Evolutionary conservation across 768 basidiomycete species (phyloP).

Genomic region (Suillus americanus): DNA sequence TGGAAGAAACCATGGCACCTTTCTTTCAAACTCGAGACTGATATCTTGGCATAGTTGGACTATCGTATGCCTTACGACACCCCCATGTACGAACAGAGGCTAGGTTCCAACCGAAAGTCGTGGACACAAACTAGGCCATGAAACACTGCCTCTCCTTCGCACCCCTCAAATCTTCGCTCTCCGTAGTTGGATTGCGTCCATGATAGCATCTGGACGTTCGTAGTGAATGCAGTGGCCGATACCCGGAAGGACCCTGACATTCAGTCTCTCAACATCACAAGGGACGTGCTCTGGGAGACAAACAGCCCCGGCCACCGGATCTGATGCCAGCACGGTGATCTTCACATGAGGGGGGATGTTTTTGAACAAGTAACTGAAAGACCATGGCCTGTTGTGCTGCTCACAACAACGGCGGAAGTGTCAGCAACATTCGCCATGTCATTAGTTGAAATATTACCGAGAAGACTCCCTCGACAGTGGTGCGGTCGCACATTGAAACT

Average conservation of each 20-base stretch:
- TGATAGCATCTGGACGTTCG: slow-evolving; percentile 23
- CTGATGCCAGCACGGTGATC: slow-evolving; percentile 18
- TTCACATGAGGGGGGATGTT: slow-evolving; percentile 10
- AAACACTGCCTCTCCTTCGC: neutral
- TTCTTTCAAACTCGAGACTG: neutral
- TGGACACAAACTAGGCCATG: neutral
- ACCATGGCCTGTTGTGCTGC: slow-evolving; percentile 20
- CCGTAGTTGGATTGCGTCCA: slow-evolving; percentile 8
- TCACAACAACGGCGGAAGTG: neutral
- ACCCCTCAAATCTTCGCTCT: neutral
- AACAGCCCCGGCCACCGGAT: slow-evolving; percentile 11
- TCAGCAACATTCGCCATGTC: neutral
- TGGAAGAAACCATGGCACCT: neutral
- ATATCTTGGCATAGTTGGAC: neutral
- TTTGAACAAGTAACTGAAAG: slow-evolving; percentile 11
- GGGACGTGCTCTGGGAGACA: slow-evolving; percentile 12
- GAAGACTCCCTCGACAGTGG: neutral
- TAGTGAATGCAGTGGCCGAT: slow-evolving; percentile 26
- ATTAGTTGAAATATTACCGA: neutral
- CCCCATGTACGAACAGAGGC: neutral
- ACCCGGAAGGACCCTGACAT: slow-evolving; percentile 9
- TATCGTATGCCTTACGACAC: neutral
- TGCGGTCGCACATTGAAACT: slow-evolving; percentile 9
- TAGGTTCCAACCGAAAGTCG: neutral
- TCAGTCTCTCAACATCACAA: neutral